phyloP scores from a whole-genome alignment of 2,329 filamentous ascomycete genomes.

The Neonectria sp. region DNA sequence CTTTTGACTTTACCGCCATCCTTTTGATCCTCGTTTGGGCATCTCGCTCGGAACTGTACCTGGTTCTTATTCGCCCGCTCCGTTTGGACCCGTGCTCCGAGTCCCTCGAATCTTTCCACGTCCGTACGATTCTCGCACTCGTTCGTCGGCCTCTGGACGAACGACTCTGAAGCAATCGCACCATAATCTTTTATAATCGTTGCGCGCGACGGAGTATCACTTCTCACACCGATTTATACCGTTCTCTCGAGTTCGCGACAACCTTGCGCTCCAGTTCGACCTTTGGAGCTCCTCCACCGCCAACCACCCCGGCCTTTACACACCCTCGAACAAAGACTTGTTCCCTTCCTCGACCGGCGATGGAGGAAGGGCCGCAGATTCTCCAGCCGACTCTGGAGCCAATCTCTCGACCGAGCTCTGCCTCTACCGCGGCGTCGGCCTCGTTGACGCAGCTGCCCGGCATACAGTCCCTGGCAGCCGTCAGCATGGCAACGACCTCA shows the following conservation, averaged over 20 bases:
- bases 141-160: conserved; percentile 3
- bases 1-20: conserved; percentile 3
- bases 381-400: conserved; percentile 61
- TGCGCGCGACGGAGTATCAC: conserved; percentile 5
- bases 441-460: conserved; percentile 61
- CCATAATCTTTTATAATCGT: not conserved
- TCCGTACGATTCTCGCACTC: conserved; percentile 17
- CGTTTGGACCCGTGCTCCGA: conserved; percentile 20
- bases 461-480: conserved; percentile 62
- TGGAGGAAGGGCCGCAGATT: conserved; percentile 63
- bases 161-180: conserved; percentile 12
- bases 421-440: conserved; percentile 62
- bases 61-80: conserved; percentile 26
- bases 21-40: conserved; percentile 1
- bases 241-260: conserved; percentile 14
- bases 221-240: not conserved
- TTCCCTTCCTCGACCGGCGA: conserved; percentile 46
- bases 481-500: conserved; percentile 56
- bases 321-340: conserved; percentile 15
- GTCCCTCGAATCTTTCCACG: conserved; percentile 20
- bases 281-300: conserved; percentile 13
- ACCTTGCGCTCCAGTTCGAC: conserved; percentile 13
- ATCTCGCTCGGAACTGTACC: conserved; percentile 1
- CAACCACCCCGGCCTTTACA: conserved; percentile 14
- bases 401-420: conserved; percentile 65